Percentiles rank a stretch among this genome's conserved stretches.
These are phyloP conservation scores for Chrysanthemum makinoi DNA, from an alignment of 129 eudicot genomes.

Conservation along the genomic window DNA sequence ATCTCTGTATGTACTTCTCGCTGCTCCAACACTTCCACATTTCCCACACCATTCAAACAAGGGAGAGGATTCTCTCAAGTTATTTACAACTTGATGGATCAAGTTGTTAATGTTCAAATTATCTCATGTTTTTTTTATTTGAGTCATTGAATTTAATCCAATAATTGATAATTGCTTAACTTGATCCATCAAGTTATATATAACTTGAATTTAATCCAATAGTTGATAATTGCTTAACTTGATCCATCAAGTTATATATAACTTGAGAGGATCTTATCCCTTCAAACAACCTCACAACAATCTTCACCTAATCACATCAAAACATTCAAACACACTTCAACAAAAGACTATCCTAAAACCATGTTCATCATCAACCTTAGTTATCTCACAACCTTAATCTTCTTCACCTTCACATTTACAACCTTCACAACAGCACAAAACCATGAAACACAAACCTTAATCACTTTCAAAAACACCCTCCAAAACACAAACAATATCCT, in stretches of 20 bases:
- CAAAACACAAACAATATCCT: constrained; percentile 24
- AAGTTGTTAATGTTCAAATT: too few relatives aligned
- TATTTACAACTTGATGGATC: too few relatives aligned
- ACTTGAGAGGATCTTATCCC: too few relatives aligned
- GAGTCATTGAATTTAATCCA: too few relatives aligned
- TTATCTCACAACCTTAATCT: not conserved
- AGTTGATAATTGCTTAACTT: too few relatives aligned
- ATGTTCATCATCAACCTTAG: constrained; percentile 7
- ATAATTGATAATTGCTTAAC: too few relatives aligned
- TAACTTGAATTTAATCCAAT: too few relatives aligned
- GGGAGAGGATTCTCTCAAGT: too few relatives aligned
- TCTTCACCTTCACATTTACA: not conserved
- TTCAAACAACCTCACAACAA: not conserved
- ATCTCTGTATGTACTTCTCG: constrained; percentile 22
- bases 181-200: too few relatives aligned
- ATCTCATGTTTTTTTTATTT: too few relatives aligned
- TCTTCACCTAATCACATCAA: constrained; percentile 18
- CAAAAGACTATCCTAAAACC: not conserved
- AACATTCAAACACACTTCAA: not conserved
- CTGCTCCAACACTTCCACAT: not conserved
- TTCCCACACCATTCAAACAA: not conserved
- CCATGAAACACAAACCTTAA: constrained; percentile 33
- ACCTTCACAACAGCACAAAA: constrained; percentile 3
- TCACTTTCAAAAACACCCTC: constrained; percentile 52
- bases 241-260: too few relatives aligned